Evolutionary conservation across 2,329 filamentous ascomycete genomes (phyloP).

Genomic region (Aspergillus brunneoviolaceus): DNA sequence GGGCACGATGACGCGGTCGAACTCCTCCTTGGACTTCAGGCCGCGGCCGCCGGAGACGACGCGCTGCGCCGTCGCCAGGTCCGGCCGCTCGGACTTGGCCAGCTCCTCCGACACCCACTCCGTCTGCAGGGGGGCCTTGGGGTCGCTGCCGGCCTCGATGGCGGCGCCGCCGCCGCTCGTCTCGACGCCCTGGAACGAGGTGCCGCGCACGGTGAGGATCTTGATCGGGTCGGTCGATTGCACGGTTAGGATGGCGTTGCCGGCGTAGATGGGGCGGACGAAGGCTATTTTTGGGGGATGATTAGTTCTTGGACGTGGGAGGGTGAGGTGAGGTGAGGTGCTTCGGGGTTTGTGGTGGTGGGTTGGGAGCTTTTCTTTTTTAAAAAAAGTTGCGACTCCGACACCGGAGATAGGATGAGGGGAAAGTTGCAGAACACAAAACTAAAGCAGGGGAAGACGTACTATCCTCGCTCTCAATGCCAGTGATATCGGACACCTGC

Average conservation of each 20-base stretch:
- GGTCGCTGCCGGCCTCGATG: conserved; percentile 79
- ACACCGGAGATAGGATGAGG: conserved; percentile 1
- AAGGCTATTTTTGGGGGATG: conserved; percentile 58
- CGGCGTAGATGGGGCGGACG: conserved; percentile 93
- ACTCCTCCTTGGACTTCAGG: conserved; percentile 96
- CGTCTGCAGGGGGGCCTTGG: conserved; percentile 69
- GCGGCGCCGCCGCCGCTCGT: conserved; percentile 70
- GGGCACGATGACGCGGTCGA: conserved; percentile 87
- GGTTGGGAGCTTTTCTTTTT: background rate
- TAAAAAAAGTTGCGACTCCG: background rate
- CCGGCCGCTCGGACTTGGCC: conserved; percentile 88
- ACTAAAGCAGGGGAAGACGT: conserved; percentile 31
- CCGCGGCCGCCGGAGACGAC: conserved; percentile 94
- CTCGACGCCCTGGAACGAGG: conserved; percentile 77
- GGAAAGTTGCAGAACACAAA: background rate
- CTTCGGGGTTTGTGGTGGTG: background rate
- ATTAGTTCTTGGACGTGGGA: background rate
- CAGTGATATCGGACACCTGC: conserved; percentile 89
- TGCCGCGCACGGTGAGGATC: conserved; percentile 87
- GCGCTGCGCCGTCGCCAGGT: conserved; percentile 81
- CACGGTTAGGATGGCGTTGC: conserved; percentile 94
- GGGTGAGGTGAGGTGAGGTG: no score
- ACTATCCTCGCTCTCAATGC: conserved; percentile 83
- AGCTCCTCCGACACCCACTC: conserved; percentile 96
- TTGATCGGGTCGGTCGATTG: conserved; percentile 85